Conservation (phyloP, 2,329 filamentous ascomycete genomes). For the Cadophora sp. region DNA sequence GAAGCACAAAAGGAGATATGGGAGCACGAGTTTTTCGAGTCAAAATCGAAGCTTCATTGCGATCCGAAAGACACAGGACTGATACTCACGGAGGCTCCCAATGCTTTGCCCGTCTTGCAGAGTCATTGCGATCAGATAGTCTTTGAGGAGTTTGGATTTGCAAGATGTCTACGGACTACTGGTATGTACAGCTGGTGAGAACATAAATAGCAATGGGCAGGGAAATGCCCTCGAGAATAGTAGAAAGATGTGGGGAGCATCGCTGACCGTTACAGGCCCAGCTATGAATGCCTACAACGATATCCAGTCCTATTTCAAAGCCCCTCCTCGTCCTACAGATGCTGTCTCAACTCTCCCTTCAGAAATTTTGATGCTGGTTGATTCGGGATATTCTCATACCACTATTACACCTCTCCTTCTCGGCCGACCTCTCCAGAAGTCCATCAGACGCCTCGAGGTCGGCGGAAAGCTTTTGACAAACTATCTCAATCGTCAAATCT, state of each 20-base stretch:
- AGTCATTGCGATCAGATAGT: conserved; percentile 94
- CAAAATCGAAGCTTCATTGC: conserved; percentile 69
- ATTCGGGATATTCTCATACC: conserved; percentile 92
- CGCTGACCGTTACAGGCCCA: conserved; percentile 57
- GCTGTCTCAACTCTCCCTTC: conserved; percentile 60
- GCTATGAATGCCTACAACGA: conserved; percentile 85
- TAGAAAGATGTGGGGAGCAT: not conserved
- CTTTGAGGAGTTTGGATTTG: conserved; percentile 96
- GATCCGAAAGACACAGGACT: conserved; percentile 84
- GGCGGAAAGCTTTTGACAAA: conserved; percentile 95
- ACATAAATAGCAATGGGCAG: not conserved
- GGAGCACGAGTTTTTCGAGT: conserved; percentile 85
- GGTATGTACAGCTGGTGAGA: conserved; percentile 53
- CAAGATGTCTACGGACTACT: conserved; percentile 79
- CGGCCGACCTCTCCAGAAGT: conserved; percentile 80
- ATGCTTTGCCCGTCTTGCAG: conserved; percentile 80
- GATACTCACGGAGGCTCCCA: conserved; percentile 84
- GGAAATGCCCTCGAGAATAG: not conserved
- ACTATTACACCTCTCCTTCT: conserved; percentile 86
- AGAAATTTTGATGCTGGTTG: conserved; percentile 86
- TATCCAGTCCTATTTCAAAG: conserved; percentile 71
- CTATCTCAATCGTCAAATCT: conserved; percentile 87
- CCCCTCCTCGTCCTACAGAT: conserved; percentile 54
- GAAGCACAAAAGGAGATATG: conserved; percentile 95
- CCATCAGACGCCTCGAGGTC: conserved; percentile 84